These are phyloP conservation scores for Geranomyces michiganensis DNA, from an alignment of 192 early-diverging fungal species.

Conservation along the genomic window DNA sequence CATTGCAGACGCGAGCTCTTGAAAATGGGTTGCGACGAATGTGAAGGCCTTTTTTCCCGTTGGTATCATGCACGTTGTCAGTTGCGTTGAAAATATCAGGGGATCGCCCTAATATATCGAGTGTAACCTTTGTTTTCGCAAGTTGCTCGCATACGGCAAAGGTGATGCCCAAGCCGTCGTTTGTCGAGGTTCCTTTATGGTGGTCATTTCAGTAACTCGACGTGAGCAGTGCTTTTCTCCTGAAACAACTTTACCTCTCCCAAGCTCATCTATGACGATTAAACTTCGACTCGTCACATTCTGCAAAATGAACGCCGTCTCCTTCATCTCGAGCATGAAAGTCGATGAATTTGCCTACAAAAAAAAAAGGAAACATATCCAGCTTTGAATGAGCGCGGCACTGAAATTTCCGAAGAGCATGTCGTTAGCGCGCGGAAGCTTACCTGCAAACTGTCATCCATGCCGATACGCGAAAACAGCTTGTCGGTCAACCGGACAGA, in stretches of 20 bases:
- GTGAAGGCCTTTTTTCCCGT: slow-evolving; percentile 47
- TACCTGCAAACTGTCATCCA: slow-evolving; percentile 62
- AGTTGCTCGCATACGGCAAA: slow-evolving; percentile 76
- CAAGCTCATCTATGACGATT: slow-evolving; percentile 92
- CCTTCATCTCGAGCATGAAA: slow-evolving; percentile 88
- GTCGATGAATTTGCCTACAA: slow-evolving; percentile 38
- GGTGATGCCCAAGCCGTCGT: slow-evolving; percentile 73
- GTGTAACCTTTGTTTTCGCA: slow-evolving; percentile 31
- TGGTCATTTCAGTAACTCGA: too few relatives aligned
- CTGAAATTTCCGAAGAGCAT: too few relatives aligned
- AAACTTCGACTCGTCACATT: slow-evolving; percentile 71
- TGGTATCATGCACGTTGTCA: neutral
- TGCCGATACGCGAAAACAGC: slow-evolving; percentile 77
- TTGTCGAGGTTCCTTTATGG: slow-evolving; percentile 69
- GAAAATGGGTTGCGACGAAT: slow-evolving; percentile 75
- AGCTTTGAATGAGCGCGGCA: too few relatives aligned
- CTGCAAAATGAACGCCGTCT: slow-evolving; percentile 80
- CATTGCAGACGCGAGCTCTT: slow-evolving; percentile 60
- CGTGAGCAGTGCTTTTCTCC: too few relatives aligned
- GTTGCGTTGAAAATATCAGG: neutral
- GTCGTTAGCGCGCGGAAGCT: neutral
- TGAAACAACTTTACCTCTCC: slow-evolving; percentile 40
- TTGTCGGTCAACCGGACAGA: slow-evolving; percentile 71
- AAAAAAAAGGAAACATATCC: neutral
- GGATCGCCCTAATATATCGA: neutral